These are phyloP conservation scores for Amauroascus niger DNA, from an alignment of 2,329 filamentous ascomycete genomes.

Conservation along the genomic window DNA sequence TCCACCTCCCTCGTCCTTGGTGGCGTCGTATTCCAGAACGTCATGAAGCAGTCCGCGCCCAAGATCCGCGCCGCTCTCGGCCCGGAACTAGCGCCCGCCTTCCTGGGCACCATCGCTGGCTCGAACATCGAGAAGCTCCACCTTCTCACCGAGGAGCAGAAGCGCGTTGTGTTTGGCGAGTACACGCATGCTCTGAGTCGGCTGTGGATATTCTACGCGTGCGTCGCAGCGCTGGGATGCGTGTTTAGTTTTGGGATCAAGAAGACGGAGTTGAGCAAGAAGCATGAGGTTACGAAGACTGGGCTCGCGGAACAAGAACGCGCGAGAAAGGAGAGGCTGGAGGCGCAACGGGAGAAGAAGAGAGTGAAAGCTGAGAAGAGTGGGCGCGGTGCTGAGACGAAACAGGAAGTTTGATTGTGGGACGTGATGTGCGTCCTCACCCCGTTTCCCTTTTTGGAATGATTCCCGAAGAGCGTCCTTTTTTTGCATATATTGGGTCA, in stretches of 20 bases:
- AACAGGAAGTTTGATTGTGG: not conserved
- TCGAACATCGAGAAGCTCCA: conserved; percentile 30
- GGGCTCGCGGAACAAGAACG: conserved; percentile 39
- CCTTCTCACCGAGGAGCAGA: conserved; percentile 24
- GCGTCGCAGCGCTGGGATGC: conserved; percentile 29
- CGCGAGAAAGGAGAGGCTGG: conserved; percentile 30
- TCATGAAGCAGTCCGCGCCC: conserved; percentile 21
- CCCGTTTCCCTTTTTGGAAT: too few species aligned
- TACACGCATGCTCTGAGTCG: conserved; percentile 39
- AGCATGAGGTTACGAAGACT: conserved; percentile 37
- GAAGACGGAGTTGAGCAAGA: conserved; percentile 32
- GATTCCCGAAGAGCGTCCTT: too few species aligned
- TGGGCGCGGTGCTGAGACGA: not conserved
- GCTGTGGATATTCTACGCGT: conserved; percentile 44
- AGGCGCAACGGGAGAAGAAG: conserved; percentile 10
- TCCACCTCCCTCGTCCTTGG: conserved; percentile 52
- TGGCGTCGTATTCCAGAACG: conserved; percentile 41
- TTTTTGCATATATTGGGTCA: too few species aligned
- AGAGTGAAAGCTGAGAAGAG: conserved; percentile 5
- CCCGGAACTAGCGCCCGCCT: conserved; percentile 14
- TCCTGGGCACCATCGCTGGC: conserved; percentile 14
- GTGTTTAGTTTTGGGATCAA: conserved; percentile 35
- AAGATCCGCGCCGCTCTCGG: conserved; percentile 13
- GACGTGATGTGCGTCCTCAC: not conserved
- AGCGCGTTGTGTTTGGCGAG: conserved; percentile 31